phyloP scores from a whole-genome alignment of 2,329 filamentous ascomycete species.

The Diaporthe citrichinensis region DNA sequence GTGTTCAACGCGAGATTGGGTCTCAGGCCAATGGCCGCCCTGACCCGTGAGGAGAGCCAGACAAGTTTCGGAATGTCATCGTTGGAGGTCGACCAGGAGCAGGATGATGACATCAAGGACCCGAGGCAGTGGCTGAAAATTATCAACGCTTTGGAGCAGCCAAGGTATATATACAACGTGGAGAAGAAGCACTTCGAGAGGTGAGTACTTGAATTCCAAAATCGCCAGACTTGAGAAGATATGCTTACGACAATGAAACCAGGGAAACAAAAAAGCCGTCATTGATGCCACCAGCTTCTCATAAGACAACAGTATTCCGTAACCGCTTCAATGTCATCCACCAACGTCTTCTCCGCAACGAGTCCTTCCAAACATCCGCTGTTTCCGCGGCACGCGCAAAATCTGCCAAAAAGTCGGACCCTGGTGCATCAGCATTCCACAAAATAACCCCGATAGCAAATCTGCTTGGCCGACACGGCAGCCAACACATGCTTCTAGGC shows the following conservation, averaged over 20 bases:
- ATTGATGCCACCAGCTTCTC: conserved; percentile 80
- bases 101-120: conserved; percentile 73
- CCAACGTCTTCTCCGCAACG: conserved; percentile 91
- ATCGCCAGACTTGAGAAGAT: not conserved
- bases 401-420: conserved; percentile 70
- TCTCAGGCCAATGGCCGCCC: conserved; percentile 59
- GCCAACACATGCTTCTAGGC: conserved; percentile 87
- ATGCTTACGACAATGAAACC: conserved; percentile 30
- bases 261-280: conserved; percentile 76
- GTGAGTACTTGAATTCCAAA: conserved; percentile 56
- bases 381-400: conserved; percentile 74
- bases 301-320: conserved; percentile 88
- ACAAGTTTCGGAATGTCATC: conserved; percentile 74
- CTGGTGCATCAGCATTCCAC: conserved; percentile 76
- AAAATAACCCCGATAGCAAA: conserved; percentile 90
- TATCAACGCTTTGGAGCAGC: conserved; percentile 87
- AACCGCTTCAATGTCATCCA: conserved; percentile 94
- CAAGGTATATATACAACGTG: conserved; percentile 81
- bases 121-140: conserved; percentile 88
- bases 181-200: conserved; percentile 92
- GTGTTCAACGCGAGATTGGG: conserved; percentile 69
- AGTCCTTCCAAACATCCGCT: conserved; percentile 88
- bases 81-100: conserved; percentile 67
- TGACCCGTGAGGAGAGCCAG: conserved; percentile 72
- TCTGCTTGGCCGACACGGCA: conserved; percentile 83